Evolutionary conservation across 176 grass and related monocot genomes (phyloP), one percentile per base, ranked within the genome.

Genomic region (Zoysia japonica): DNA sequence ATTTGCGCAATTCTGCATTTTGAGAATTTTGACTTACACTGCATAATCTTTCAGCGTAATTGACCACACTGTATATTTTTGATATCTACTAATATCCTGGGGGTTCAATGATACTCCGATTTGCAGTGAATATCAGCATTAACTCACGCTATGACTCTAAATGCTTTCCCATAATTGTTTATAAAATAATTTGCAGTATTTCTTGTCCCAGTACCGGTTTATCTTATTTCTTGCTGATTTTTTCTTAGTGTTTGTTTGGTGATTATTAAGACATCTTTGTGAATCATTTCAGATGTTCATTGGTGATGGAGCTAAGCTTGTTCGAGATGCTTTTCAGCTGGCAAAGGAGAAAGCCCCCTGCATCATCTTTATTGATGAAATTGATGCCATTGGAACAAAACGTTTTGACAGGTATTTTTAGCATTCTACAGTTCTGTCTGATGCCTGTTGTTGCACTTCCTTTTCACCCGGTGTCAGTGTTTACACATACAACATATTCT

Each of bases 311-410:
- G 90, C 93, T 75, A 92, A 90, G 77, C 87, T 96, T n/a, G 93
- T 96, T 70, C 87, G 87, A 49, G 93, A 92, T 84, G 90, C 93
- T 13, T 92, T 96, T 85, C 85, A 90, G 87, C 80, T 96, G 15
- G 93, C 93, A 11, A 96, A 96, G 74, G 90, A 92, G 64, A 96
- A 92, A 73, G 42, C 93, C 50, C 93, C 93, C 15, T 96, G 90
- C 75, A 90, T 96, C 61, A 96, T 96, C 47, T 92, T 96, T 73
- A 96, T 96, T 45, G 93, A 96, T 82, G 90, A 92, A 83, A 92
- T 96, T 56, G 90, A 96, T 84, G 93, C 93, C 41, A 96, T 96
- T 78, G 93, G 93, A 74, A 90, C 90, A 35, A 96, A 96, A 62
- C 87, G 87, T 77, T 96, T 92, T 75, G 90, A 90, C 71, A 92